Evolutionary conservation across 805 yeast species (phyloP).

Genomic region (Teunomyces panamensis): DNA sequence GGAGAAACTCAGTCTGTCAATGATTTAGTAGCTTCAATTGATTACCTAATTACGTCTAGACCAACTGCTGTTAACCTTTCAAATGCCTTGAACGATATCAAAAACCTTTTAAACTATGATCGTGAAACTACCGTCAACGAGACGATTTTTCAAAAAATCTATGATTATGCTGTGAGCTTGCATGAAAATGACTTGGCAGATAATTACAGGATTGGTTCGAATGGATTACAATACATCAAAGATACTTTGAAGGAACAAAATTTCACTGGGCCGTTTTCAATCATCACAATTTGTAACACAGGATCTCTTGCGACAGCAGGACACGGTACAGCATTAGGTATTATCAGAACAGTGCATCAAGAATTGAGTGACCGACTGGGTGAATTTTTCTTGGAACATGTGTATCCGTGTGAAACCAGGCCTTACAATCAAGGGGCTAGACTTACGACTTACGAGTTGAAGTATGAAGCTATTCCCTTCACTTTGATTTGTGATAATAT

Average conservation of each 20-base stretch:
- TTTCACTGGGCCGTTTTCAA: slow-evolving; percentile 67
- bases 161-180: slow-evolving; percentile 49
- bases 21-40: slow-evolving; percentile 48
- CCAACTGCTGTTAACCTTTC: slow-evolving; percentile 95
- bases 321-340: slow-evolving; percentile 95
- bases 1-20: slow-evolving; percentile 19
- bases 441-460: slow-evolving; percentile 85
- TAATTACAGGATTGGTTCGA: slow-evolving; percentile 72
- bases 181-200: slow-evolving; percentile 76
- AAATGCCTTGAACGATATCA: slow-evolving; percentile 63
- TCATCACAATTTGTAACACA: slow-evolving; percentile 91
- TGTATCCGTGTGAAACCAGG: slow-evolving; percentile 88
- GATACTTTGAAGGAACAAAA: slow-evolving; percentile 43
- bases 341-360: slow-evolving; percentile 68
- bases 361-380: slow-evolving; percentile 18
- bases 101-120: slow-evolving; percentile 17
- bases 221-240: slow-evolving; percentile 71
- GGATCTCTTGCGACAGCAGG: slow-evolving; percentile 98
- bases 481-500: slow-evolving; percentile 88
- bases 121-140: slow-evolving; percentile 19
- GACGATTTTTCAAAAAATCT: slow-evolving; percentile 30
- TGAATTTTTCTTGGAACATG: slow-evolving; percentile 56
- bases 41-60: slow-evolving; percentile 69
- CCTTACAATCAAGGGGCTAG: slow-evolving; percentile 97
- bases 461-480: slow-evolving; percentile 82